Percentiles rank a stretch among this genome's conserved stretches.
These are phyloP conservation scores for Phaeophleospora eucalypticola DNA, from an alignment of 2,329 filamentous ascomycete species.

Conservation along the genomic window DNA sequence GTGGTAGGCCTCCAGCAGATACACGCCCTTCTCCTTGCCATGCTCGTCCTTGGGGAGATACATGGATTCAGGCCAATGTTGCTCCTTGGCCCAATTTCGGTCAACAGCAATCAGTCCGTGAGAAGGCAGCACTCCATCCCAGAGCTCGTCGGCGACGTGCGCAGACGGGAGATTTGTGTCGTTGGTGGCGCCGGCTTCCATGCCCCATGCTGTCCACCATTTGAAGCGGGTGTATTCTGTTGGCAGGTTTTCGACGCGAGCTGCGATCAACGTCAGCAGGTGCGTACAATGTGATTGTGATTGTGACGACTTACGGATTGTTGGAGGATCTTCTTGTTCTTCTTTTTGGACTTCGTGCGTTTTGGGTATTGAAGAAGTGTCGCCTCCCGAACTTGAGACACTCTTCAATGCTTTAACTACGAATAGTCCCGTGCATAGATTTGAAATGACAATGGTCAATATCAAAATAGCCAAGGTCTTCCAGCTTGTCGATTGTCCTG, in stretches of 20 bases:
- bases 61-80: constrained; percentile 12
- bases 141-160: constrained; percentile 5
- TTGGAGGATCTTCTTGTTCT: background rate
- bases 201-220: constrained; percentile 3
- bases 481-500: no score
- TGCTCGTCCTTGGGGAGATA: constrained; percentile 4
- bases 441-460: no score
- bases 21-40: constrained; percentile 7
- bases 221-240: constrained; percentile 4
- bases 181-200: constrained; percentile 7
- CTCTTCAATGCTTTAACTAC: no score
- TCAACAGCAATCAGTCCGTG: constrained; percentile 14
- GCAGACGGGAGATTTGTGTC: constrained; percentile 1
- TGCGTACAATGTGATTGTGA: no score
- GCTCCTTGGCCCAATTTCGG: constrained; percentile 3
- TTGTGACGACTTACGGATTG: background rate
- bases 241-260: background rate
- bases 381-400: no score
- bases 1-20: constrained; percentile 18
- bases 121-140: constrained; percentile 12
- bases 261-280: no score
- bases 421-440: no score
- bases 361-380: no score
- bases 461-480: no score
- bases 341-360: no score